Evolutionary conservation across 2,329 filamentous ascomycete genomes (phyloP).

Genomic region (Sphaerulina populicola): DNA sequence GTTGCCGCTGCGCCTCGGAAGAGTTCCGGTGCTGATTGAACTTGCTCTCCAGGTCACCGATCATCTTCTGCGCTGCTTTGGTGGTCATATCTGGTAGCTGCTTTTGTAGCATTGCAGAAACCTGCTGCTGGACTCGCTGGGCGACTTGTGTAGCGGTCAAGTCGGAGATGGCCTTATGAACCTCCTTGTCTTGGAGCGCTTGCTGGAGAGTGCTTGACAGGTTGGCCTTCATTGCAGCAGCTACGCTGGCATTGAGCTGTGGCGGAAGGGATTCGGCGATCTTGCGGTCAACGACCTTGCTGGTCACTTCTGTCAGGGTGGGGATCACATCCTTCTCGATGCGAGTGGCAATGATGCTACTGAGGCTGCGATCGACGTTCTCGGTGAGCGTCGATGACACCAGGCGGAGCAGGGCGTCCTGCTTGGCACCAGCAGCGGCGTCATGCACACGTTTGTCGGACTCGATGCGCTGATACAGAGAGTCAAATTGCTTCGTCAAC

Average conservation of each 20-base stretch:
- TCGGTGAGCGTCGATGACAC: conserved; percentile 61
- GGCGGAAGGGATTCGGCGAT: conserved; percentile 60
- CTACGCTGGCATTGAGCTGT: conserved; percentile 57
- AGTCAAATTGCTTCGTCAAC: conserved; percentile 44
- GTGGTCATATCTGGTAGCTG: conserved; percentile 26
- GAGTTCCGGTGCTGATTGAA: conserved; percentile 46
- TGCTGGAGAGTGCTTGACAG: conserved; percentile 60
- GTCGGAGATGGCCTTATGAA: conserved; percentile 65
- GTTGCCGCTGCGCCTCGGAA: conserved; percentile 45
- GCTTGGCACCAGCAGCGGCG: conserved; percentile 55
- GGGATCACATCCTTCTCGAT: conserved; percentile 71
- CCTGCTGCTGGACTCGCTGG: conserved; percentile 60
- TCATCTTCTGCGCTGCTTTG: conserved; percentile 56
- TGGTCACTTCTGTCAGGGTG: conserved; percentile 58
- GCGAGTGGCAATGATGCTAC: conserved; percentile 65
- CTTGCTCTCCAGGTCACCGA: conserved; percentile 58
- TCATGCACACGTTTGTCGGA: conserved; percentile 61
- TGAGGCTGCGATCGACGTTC: conserved; percentile 67
- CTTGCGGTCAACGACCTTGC: conserved; percentile 61
- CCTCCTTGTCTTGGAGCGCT: conserved; percentile 64
- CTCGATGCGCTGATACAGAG: conserved; percentile 53
- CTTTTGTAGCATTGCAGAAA: conserved; percentile 52
- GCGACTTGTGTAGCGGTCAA: conserved; percentile 60
- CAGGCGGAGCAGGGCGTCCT: conserved; percentile 60
- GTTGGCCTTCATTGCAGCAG: conserved; percentile 62